Conservation (phyloP, 2,329 filamentous ascomycete genomes). For the Trichoderma sp. region DNA sequence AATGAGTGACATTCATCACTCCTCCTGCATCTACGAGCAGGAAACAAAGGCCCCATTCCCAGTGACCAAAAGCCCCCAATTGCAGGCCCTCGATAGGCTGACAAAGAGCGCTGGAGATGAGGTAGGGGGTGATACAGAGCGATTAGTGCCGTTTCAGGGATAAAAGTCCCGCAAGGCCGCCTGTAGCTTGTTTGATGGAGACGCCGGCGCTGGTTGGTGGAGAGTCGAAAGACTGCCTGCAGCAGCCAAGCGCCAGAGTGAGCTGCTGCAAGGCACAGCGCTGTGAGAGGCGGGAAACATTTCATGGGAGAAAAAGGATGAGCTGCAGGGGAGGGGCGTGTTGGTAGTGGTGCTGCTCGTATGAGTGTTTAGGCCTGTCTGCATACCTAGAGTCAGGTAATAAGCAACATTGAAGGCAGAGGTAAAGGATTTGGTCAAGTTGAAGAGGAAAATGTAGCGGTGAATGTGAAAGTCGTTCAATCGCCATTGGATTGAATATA, state of each 20-base stretch:
- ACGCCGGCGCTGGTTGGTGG: conserved; percentile 10
- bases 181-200: conserved; percentile 19
- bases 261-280: conserved; percentile 17
- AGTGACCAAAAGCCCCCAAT: not conserved
- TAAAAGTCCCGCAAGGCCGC: conserved; percentile 15
- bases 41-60: not conserved
- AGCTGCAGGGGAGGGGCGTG: not conserved
- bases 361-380: not conserved
- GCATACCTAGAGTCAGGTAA: not conserved
- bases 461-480: not conserved
- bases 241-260: not conserved
- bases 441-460: not conserved
- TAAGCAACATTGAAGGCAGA: not conserved
- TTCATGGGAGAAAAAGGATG: not conserved
- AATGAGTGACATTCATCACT: conserved; percentile 7
- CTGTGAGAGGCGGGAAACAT: not conserved
- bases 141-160: conserved; percentile 20
- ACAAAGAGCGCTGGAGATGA: conserved; percentile 16
- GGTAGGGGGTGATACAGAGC: conserved; percentile 8
- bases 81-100: conserved; percentile 5
- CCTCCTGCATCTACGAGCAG: not conserved
- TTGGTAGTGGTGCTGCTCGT: not conserved
- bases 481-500: not conserved
- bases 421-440: not conserved
- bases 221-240: not conserved